A percentile compares a stretch with the other conserved stretches of the same genome.
These are phyloP conservation scores for Akanthomyces uredinophilus DNA, from an alignment of 2,329 filamentous ascomycete species.

Conservation along the genomic window DNA sequence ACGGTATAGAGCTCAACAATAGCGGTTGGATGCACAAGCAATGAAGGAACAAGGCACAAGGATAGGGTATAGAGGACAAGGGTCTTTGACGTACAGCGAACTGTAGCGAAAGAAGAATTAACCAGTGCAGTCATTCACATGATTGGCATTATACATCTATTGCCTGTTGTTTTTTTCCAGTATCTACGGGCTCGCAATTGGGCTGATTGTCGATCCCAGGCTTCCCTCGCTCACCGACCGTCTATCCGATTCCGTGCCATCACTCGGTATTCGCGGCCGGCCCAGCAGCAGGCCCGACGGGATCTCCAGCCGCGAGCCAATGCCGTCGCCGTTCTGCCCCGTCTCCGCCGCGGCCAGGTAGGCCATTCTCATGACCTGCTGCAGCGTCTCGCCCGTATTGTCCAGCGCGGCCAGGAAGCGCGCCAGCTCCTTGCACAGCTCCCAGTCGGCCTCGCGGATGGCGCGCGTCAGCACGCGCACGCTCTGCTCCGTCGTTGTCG, in stretches of 20 bases:
- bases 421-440: constrained; percentile 89
- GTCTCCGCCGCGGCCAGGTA: constrained; percentile 29
- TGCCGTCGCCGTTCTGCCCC: not conserved
- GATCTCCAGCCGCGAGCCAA: constrained; percentile 25
- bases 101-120: not conserved
- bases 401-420: constrained; percentile 94
- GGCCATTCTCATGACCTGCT: constrained; percentile 63
- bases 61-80: not conserved
- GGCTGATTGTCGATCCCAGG: constrained; percentile 32
- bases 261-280: constrained; percentile 29
- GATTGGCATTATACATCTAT: not conserved
- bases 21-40: not conserved
- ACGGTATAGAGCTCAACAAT: not conserved
- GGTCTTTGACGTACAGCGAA: not conserved
- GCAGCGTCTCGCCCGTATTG: constrained; percentile 73
- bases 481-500: constrained; percentile 66
- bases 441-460: constrained; percentile 84
- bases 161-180: not conserved
- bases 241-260: constrained; percentile 32
- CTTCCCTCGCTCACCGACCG: constrained; percentile 35
- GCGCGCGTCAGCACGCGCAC: constrained; percentile 77
- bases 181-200: constrained; percentile 15
- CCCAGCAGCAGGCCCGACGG: constrained; percentile 22
- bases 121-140: constrained; percentile 1
- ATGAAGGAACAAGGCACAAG: not conserved